Conservation (phyloP, 2,329 filamentous ascomycete genomes). For the Fonsecaea nubica region DNA sequence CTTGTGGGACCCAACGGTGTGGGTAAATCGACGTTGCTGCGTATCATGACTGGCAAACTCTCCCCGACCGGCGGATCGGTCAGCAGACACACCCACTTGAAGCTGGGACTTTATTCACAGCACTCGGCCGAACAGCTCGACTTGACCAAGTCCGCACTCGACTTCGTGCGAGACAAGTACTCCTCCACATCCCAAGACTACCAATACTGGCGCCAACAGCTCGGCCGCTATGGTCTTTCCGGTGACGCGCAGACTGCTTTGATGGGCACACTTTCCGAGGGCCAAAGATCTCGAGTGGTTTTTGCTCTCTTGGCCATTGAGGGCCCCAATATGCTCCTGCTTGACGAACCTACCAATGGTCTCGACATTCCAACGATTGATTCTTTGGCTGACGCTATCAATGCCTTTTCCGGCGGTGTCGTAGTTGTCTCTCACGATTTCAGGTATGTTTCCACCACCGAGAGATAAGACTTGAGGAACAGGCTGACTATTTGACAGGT, state of each 20-base stretch:
- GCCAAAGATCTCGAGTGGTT: constrained; percentile 97
- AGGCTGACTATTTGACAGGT: constrained; percentile 58
- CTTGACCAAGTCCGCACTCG: constrained; percentile 94
- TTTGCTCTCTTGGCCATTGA: constrained; percentile 97
- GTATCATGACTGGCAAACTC: constrained; percentile 95
- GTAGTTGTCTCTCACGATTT: constrained; percentile 99
- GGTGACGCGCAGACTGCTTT: constrained; percentile 94
- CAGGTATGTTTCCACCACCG: constrained; percentile 66
- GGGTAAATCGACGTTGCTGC: constrained; percentile 94
- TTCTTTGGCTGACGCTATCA: constrained; percentile 95
- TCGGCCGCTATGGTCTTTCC: constrained; percentile 89
- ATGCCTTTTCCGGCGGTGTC: constrained; percentile 93
- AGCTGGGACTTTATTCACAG: constrained; percentile 97
- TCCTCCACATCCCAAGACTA: constrained; percentile 88
- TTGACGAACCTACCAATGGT: constrained; percentile 99
- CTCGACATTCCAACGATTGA: constrained; percentile 99
- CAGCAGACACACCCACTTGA: constrained; percentile 94
- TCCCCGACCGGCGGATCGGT: constrained; percentile 80
- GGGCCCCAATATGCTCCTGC: constrained; percentile 92
- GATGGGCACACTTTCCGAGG: constrained; percentile 97
- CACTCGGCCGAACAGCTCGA: constrained; percentile 98
- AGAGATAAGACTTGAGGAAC: constrained; percentile 5
- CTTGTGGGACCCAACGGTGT: constrained; percentile 99
- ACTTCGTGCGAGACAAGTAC: constrained; percentile 98
- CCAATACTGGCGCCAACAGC: constrained; percentile 99